Base-by-base conservation (phyloP, 2,329 filamentous ascomycete genomes). In the Ceratocystis colombiana region DNA sequence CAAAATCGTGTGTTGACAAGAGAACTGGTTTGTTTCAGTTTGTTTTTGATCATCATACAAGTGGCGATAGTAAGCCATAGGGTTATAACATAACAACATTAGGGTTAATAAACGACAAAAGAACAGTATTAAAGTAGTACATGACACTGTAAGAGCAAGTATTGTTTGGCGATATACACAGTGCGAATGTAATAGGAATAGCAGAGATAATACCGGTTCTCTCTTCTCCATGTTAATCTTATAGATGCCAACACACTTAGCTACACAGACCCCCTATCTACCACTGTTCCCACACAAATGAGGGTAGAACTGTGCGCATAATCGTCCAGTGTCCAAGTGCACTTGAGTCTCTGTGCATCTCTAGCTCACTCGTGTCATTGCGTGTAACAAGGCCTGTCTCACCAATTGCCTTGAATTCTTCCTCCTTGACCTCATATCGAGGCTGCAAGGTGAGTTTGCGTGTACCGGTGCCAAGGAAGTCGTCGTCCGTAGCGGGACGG, bases 241-340 rank as follows among this genome's bases (percentile, higher is more conserved):
- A 12, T 53, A 53, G 22, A n/a, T 22, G 22, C 5, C 1, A 53
- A 53, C 7, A 22, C 46, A 53, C n/a, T 20, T n/a, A 8, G 46
- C 10, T 50, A 53, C 12, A 53, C 1, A 12, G 22, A 53, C 22
- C 46, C 46, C 46, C 20, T 25, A 46, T 69, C 82, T 75, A 96
- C 90, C 90, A 97, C 72, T 84, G 82, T 77, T 96, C 88, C 94
- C 94, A 99, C 30, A 97, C 83, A 12, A 77, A 77, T 66, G 79
- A 79, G 0, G 92, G 91, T 69, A 97, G 71, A 2, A 96, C 91
- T 0, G 78, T 84, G 72, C 94, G 84, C 91, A 99, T 99, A 61
- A 99, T 87, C 55, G 77, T 79, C 94, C 94, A 99, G 77, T 99
- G 94, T 8, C 88, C 88, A 64, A 88, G 73, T 0, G 92, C 92